A percentile compares a stretch with the other conserved stretches of the same genome.
Conservation (phyloP, 768 basidiomycete species). For the Suillus cothurnatus region DNA sequence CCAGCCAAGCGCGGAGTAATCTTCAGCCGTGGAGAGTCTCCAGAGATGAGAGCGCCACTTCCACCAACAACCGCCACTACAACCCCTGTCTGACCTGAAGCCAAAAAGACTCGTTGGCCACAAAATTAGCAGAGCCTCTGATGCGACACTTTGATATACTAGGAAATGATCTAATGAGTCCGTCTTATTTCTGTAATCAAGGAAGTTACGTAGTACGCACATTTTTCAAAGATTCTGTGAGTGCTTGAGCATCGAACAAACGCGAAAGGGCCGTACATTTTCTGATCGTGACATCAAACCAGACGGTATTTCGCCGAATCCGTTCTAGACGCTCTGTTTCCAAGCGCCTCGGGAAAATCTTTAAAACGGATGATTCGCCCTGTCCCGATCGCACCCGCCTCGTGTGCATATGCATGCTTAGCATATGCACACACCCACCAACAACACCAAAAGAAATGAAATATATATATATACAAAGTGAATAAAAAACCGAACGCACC, state of each 20-base stretch:
- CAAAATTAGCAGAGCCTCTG: no score
- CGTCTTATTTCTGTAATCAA: neutral
- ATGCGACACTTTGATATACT: no score
- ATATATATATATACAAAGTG: no score
- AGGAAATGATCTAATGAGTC: neutral
- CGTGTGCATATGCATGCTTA: neutral
- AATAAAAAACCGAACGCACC: neutral
- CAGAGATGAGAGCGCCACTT: no score
- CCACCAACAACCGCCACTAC: no score
- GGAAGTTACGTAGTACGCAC: neutral
- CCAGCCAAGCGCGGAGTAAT: neutral
- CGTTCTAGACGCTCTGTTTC: neutral
- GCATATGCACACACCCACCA: neutral
- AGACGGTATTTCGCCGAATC: neutral
- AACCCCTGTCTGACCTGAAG: no score
- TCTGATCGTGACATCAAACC: neutral
- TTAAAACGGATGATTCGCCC: no score
- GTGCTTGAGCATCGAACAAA: neutral
- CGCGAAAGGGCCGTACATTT: neutral
- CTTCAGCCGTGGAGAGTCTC: neutral
- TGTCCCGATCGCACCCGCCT: neutral
- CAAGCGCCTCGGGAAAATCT: neutral
- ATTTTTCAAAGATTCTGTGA: neutral
- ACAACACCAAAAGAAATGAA: neutral
- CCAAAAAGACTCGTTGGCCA: no score